Base-by-base conservation (phyloP, 371 early-diverging fungal genomes). In the Lichtheimia hyalospora region DNA sequence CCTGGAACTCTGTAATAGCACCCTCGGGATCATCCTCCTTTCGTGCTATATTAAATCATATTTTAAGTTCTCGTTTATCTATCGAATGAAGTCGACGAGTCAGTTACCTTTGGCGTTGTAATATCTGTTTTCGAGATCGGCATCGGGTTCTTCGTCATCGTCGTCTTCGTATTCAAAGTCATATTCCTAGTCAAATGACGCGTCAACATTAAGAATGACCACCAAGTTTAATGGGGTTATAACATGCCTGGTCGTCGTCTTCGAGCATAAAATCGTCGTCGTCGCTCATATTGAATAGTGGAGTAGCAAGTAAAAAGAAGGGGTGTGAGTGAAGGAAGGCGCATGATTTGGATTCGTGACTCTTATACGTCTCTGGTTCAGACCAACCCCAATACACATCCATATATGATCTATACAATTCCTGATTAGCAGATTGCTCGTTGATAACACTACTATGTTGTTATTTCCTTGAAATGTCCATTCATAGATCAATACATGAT, bases 111-210 rank as follows among this genome's bases (percentile, higher is more conserved):
- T 97, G 48, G 98, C 97, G 63, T 88, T 91, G 75, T 97, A 97
- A 76, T 97, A 98, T 63, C 87, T 90, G 74, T 96, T 97, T 71
- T 98, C 98, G 39, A 96, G 71, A 52, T 91, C 92, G 8, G 94
- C 88, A 60, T 90, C 90, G 15, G 91, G 88, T 64, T 93, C 94
- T 51, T 90, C 89, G 46, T 94, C 93, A 54, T 89, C 90, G 71
- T 90, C 95, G 57, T 85, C 84, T 67, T 92, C 95, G 69, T 94
- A 95, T 67, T 93, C 95, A 71, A 93, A 96, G 64, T 92, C 96
- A 57, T 91, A 94, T 28, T 93, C 95, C 76, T 79, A n/a, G 50
- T 14, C 16, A 1, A 23, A 41, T 34, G 34, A 34, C 34, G 34
- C 34, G 34, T 34, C 34, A 34, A 8, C n/a, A 53, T 12, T 15